Evolutionary conservation across 2,329 filamentous ascomycete genomes (phyloP), one percentile per base, ranked within the genome.

Genomic region (Dryadomyces quercivorus): DNA sequence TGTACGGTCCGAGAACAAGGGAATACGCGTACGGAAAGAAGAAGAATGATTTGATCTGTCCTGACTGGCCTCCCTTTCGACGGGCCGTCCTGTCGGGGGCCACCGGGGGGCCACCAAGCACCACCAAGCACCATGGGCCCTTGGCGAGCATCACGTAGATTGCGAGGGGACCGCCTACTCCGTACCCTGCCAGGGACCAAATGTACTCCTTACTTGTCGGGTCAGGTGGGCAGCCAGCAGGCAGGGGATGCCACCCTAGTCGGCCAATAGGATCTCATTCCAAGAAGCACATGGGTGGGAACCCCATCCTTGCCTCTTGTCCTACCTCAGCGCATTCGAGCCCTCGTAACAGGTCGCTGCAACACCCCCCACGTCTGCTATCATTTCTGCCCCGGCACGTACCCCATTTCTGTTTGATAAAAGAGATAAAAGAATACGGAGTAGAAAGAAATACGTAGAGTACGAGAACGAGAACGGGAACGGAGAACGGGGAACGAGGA

Each of bases 221-320:
- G 53, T 47, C 53, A 46, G 31, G 44, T 22, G 51, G 50, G 21
- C 50, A 50, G 51, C 22, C 45, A 45, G 26, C 36, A 42, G 15
- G 21, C 31, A 38, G 13, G 51, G 55, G 15, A 22, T 22, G 21
- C 21, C 26, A 16, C 22, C 10, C 7, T 42, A 40, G 47, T 31
- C 31, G 16, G 53, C 53, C 56, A 57, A 57, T 57, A 55, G 53
- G 53, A 55, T 38, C 16, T 8, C 21, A 20, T 54, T 57, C 53
- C 56, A 53, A 40, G n/a, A 53, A 46, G 36, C 56, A 55, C 56
- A 57, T 55, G 56, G 55, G 31, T 26, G 48, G 51, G 51, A 13
- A 16, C 3, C 18, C 20, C 10, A 48, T 40, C 34, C 44, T 31
- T 18, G 51, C 22, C 16, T 26, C 8, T 26, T 34, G 50, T 44